phyloP scores from a whole-genome alignment of 345 rosid genomes.

The Salix caprea region DNA sequence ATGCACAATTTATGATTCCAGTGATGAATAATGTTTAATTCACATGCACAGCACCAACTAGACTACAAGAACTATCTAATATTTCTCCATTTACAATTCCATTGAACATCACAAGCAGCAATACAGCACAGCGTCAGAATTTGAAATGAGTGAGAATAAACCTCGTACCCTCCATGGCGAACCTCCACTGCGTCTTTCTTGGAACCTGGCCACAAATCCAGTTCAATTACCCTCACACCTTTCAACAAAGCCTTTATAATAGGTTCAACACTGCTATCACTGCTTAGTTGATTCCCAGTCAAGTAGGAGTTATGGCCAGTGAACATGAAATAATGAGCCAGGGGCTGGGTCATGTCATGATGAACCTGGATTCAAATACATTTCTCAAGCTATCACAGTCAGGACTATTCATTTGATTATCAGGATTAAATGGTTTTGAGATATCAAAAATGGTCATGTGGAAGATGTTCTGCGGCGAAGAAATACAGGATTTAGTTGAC shows the following conservation, averaged over 20 bases:
- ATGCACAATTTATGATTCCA: background rate
- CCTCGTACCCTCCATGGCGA: conserved; percentile 67
- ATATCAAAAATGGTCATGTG: background rate
- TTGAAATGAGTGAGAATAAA: background rate
- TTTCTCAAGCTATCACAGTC: no score
- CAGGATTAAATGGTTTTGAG: background rate
- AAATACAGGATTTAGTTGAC: background rate
- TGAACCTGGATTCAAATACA: conserved; percentile 45
- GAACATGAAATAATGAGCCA: conserved; percentile 72
- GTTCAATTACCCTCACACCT: conserved; percentile 79
- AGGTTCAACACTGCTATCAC: conserved; percentile 55
- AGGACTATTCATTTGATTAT: background rate
- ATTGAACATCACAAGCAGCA: background rate
- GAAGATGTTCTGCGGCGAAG: background rate
- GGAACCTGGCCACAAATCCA: conserved; percentile 79
- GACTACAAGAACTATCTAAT: background rate
- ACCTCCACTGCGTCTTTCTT: conserved; percentile 48
- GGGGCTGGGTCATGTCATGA: conserved; percentile 62
- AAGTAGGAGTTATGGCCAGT: conserved; percentile 91
- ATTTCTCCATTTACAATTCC: background rate
- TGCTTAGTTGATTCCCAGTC: conserved; percentile 73
- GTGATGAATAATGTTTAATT: background rate
- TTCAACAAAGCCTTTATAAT: conserved; percentile 48
- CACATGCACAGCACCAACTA: background rate
- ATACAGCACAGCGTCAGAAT: background rate